Evolutionary conservation across 345 rosid species (phyloP).

Genomic region (Murraya paniculata): DNA sequence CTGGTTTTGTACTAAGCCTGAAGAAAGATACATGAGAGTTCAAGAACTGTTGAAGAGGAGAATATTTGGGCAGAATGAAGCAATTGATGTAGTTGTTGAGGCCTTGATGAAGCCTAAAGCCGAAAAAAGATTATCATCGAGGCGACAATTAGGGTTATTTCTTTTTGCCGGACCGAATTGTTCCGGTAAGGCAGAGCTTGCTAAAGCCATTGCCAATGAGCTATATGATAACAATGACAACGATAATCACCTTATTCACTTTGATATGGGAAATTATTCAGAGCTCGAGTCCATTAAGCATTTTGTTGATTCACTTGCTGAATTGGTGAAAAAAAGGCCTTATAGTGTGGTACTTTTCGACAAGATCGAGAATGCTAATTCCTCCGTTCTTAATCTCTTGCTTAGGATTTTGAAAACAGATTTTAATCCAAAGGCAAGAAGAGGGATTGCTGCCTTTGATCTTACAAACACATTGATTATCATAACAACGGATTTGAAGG

Average conservation of each 20-base stretch:
- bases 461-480: background rate
- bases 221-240: background rate
- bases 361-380: background rate
- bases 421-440: background rate
- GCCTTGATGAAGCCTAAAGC: background rate
- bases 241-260: background rate
- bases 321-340: background rate
- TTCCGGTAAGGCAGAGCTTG: background rate
- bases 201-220: constrained; percentile 6
- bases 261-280: background rate
- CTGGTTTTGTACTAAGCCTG: background rate
- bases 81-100: background rate
- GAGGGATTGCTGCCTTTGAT: background rate
- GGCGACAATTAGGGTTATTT: background rate
- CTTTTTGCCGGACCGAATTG: background rate
- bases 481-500: background rate
- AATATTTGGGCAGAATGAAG: background rate
- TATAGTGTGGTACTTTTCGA: background rate
- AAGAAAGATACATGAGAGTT: background rate
- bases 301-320: background rate
- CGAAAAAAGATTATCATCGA: background rate
- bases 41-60: background rate
- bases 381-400: background rate
- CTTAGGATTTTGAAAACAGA: background rate
- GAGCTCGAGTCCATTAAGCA: background rate